Evolutionary conservation across 345 rosid species (phyloP), one percentile per base, ranked within the genome.

Genomic region (Arabis alpina): DNA sequence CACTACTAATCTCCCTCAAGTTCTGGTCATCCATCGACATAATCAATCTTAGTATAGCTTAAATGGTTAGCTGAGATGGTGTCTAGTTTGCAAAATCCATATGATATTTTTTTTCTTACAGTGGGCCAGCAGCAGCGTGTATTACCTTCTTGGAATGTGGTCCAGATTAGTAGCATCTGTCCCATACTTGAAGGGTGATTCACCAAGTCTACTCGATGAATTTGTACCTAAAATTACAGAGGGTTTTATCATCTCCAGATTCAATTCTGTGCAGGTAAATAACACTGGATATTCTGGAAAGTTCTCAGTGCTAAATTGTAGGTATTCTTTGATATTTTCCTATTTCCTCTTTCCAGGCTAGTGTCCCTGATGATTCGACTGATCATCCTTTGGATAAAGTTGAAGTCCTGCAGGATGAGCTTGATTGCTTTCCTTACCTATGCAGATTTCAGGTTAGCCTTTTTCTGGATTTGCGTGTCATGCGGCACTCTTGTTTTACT

Each of bases 51-150:
- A 36, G 53, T 61, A 19, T 74, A 53, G 55, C 25, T 30, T 28
- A 71, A 68, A 25, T 54, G 28, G 60, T 76, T 68, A 43, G 51
- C 55, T 51, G 54, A 48, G 64, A 57, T 65, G 41, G 27, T 58
- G 45, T 47, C 24, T 59, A 50, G 28, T 23, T 65, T 48, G 42
- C 68, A 19, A 65, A 51, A 50, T 66, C 24, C 54, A 8, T 41
- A 10, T 36, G 56, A 15, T 11, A 1, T 41, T 68, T 69, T 67
- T 60, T 67, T 79, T 42, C 65, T 78, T 56, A 65, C 82, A 92
- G 99, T 95, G 99, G 99, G 99, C 99, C 72, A 95, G 97, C 79
- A 95, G 98, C 84, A 95, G 99, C 64, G 98, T 95, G 56, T 95
- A 95, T 84, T 89, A 92, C 77, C 96, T 94, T 58, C 74, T 94